These are phyloP conservation scores for Debaryomyces tyrocola DNA, from an alignment of 805 yeast species.

Conservation along the genomic window DNA sequence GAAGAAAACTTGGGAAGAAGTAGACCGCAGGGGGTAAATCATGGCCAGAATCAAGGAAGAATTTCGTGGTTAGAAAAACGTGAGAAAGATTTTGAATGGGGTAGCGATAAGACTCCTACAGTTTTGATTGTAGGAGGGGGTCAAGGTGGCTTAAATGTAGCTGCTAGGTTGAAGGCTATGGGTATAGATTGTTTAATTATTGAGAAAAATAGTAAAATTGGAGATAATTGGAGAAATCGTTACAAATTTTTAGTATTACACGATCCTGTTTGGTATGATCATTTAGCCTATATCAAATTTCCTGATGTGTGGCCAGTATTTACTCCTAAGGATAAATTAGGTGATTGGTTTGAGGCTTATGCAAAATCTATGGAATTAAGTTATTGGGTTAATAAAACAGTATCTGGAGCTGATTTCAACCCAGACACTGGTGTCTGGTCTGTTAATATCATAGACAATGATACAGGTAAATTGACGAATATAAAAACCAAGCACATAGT, in stretches of 20 bases:
- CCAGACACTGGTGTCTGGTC: constrained; percentile 28
- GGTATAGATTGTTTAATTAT: constrained; percentile 42
- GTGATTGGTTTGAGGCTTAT: constrained; percentile 43
- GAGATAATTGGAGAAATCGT: constrained; percentile 49
- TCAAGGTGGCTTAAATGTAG: constrained; percentile 43
- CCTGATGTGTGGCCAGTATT: constrained; percentile 44
- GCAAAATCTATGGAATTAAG: constrained; percentile 41
- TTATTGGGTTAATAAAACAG: constrained; percentile 23
- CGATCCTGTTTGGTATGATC: constrained; percentile 46
- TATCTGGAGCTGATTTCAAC: constrained; percentile 30
- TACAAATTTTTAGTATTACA: constrained; percentile 46
- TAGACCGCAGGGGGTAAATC: constrained; percentile 37
- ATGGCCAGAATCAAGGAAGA: constrained; percentile 38
- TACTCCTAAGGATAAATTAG: constrained; percentile 46
- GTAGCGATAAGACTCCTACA: constrained; percentile 36
- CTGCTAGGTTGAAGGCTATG: constrained; percentile 42
- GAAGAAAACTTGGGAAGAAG: constrained; percentile 31
- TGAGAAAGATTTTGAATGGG: constrained; percentile 24
- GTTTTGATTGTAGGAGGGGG: constrained; percentile 50
- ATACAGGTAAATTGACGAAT: constrained; percentile 19
- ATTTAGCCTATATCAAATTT: constrained; percentile 39
- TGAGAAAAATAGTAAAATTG: constrained; percentile 35
- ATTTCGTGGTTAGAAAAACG: constrained; percentile 40
- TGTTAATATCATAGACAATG: constrained; percentile 27
- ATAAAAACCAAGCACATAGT: constrained; percentile 38